phyloP scores from a whole-genome alignment of 2,329 filamentous ascomycete species.

The Coniochaeta sp. region DNA sequence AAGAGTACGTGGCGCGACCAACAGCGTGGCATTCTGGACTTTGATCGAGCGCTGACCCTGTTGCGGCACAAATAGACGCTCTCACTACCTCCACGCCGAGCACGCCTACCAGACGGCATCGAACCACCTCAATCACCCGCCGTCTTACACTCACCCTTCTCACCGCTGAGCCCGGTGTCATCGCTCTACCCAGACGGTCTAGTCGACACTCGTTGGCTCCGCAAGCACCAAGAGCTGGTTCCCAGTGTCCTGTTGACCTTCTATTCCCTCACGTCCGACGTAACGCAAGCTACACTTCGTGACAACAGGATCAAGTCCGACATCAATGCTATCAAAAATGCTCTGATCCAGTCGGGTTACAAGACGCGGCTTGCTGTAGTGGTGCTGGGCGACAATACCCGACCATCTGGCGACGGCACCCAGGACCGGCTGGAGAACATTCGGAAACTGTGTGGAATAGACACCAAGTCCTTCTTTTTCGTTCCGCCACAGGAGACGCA shows the following conservation, averaged over 20 bases:
- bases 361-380: constrained; percentile 73
- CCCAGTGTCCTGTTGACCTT: constrained; percentile 77
- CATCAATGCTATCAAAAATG: constrained; percentile 68
- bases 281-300: constrained; percentile 65
- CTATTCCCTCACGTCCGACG: constrained; percentile 68
- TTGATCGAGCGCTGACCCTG: constrained; percentile 19
- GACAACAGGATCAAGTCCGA: constrained; percentile 86
- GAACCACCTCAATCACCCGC: constrained; percentile 39
- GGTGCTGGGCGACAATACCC: constrained; percentile 63
- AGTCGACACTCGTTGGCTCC: constrained; percentile 73
- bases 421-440: constrained; percentile 72
- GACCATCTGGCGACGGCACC: constrained; percentile 40
- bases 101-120: constrained; percentile 43
- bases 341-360: constrained; percentile 63
- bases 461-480: constrained; percentile 80
- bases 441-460: constrained; percentile 69
- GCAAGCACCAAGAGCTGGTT: constrained; percentile 80
- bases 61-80: constrained; percentile 34
- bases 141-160: constrained; percentile 83
- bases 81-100: constrained; percentile 50
- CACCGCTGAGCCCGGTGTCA: constrained; percentile 78
- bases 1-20: constrained; percentile 57
- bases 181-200: constrained; percentile 84
- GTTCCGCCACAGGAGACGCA: constrained; percentile 66
- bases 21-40: constrained; percentile 10